phyloP scores from a whole-genome alignment of 2,329 filamentous ascomycete genomes.

The Blumeria hordei region DNA sequence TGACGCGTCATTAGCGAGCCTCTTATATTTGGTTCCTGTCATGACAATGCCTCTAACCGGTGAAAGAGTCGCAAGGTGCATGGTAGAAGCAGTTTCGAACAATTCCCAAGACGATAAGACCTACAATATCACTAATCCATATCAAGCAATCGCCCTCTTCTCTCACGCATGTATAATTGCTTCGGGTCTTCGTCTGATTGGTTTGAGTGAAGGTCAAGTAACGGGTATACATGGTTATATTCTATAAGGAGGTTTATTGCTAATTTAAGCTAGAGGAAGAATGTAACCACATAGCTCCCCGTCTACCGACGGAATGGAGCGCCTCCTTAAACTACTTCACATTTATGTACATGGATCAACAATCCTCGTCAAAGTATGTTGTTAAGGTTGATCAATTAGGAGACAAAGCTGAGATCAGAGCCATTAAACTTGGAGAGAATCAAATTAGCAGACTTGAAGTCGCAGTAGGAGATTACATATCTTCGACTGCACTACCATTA shows the following conservation, averaged over 20 bases:
- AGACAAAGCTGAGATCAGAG: constrained; percentile 61
- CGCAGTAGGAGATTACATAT: constrained; percentile 49
- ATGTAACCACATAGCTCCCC: constrained; percentile 30
- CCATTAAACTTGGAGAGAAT: constrained; percentile 56
- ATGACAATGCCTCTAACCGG: constrained; percentile 19
- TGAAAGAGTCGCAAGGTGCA: constrained; percentile 25
- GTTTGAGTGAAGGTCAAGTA: constrained; percentile 61
- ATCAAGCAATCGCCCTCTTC: constrained; percentile 66
- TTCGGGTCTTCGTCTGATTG: constrained; percentile 57
- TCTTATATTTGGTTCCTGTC: background rate
- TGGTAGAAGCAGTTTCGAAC: constrained; percentile 34
- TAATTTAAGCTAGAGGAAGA: constrained; percentile 22
- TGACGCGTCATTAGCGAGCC: no score
- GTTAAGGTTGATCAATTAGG: constrained; percentile 65
- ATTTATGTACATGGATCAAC: constrained; percentile 69
- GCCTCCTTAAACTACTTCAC: constrained; percentile 42
- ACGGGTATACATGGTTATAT: constrained; percentile 26
- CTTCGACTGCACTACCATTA: constrained; percentile 28
- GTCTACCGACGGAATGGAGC: constrained; percentile 64
- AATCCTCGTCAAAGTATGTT: constrained; percentile 66
- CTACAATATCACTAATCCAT: constrained; percentile 43
- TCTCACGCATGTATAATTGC: constrained; percentile 62
- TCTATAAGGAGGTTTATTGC: constrained; percentile 1
- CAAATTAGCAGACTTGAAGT: constrained; percentile 59
- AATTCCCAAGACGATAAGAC: constrained; percentile 26